Evolutionary conservation across 2,329 filamentous ascomycete genomes (phyloP).

Genomic region (Alternaria infectoria): DNA sequence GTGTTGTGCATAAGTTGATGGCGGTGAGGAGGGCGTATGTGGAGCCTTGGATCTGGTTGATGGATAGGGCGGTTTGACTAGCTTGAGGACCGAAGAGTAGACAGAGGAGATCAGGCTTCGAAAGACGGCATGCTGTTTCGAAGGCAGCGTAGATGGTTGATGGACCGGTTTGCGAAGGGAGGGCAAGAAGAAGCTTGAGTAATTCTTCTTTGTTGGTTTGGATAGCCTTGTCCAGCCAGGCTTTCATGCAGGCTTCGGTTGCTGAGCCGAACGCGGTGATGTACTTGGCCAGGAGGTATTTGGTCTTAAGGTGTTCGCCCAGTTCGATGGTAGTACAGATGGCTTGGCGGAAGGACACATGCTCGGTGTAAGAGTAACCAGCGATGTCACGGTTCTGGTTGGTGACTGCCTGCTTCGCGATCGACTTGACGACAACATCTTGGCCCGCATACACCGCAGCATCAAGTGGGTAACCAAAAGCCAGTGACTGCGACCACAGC

Average conservation of each 20-base stretch:
- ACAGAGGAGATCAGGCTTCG: neutral
- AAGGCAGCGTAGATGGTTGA: neutral
- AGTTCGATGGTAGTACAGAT: neutral
- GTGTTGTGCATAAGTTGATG: neutral
- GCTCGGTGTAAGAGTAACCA: neutral
- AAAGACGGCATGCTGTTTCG: neutral
- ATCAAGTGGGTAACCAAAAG: neutral
- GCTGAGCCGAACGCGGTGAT: neutral
- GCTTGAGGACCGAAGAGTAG: neutral
- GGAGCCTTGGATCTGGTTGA: neutral
- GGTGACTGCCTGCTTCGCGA: neutral
- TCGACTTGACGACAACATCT: neutral
- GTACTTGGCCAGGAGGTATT: neutral
- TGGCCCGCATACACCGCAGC: neutral
- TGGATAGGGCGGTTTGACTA: neutral
- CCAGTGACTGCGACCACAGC: neutral
- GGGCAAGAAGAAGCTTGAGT: accelerated
- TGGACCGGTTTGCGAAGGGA: neutral
- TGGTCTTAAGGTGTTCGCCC: too few species aligned
- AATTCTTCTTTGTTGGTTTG: neutral
- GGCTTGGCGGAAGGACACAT: neutral
- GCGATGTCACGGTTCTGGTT: neutral
- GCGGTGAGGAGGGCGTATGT: neutral
- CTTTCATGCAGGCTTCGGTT: neutral
- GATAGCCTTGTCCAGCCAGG: neutral